phyloP scores from a whole-genome alignment of 108 stramenopile species.

The Cyclostephanos invisitatus region DNA sequence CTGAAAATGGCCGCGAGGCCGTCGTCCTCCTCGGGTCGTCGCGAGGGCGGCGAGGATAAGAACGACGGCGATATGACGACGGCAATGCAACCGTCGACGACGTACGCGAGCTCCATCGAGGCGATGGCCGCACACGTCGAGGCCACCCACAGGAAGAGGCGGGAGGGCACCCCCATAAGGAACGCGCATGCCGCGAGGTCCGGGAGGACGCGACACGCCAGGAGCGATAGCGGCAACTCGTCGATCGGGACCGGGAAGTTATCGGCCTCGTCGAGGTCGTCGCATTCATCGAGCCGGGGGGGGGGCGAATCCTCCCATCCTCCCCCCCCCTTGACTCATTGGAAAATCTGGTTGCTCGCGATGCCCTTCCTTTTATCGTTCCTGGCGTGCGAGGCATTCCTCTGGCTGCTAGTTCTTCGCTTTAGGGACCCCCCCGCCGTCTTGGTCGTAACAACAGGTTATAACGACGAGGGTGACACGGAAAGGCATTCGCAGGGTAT shows the following conservation, averaged over 20 bases:
- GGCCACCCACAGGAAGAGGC: neutral
- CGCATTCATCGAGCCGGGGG: neutral
- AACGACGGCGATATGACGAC: neutral
- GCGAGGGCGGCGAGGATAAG: neutral
- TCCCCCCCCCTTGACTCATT: neutral
- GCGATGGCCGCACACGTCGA: slow-evolving; percentile 17
- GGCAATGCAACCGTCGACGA: neutral
- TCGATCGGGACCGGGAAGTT: neutral
- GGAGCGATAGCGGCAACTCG: neutral
- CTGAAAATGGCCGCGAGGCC: slow-evolving; percentile 13
- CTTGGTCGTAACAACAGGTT: neutral
- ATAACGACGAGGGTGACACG: neutral
- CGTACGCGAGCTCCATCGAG: slow-evolving; percentile 16
- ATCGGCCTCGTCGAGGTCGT: slow-evolving; percentile 2
- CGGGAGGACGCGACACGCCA: neutral
- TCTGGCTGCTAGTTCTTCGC: slow-evolving; percentile 8
- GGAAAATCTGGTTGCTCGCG: neutral
- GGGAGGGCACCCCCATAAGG: neutral
- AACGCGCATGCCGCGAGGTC: neutral
- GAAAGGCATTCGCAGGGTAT: neutral
- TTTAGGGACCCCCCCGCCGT: neutral
- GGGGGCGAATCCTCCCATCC: neutral
- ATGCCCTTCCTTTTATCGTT: neutral
- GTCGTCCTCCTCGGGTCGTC: neutral
- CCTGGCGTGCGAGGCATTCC: slow-evolving; percentile 8